Conservation (phyloP, 2,329 filamentous ascomycete genomes). For the Penicillium psychrosexuale region DNA sequence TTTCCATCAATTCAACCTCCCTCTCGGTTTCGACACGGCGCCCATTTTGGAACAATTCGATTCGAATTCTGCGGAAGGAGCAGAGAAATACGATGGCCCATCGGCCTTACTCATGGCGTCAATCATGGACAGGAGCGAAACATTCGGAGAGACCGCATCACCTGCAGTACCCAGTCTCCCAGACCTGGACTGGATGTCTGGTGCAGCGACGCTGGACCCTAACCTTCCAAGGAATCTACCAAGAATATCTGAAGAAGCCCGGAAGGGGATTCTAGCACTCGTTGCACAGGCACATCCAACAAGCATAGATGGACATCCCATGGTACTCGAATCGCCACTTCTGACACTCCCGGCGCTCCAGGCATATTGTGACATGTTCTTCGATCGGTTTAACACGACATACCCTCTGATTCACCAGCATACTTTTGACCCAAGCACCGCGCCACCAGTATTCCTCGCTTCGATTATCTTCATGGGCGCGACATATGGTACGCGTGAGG, state of each 20-base stretch:
- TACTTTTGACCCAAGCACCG: constrained; percentile 53
- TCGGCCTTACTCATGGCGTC: constrained; percentile 25
- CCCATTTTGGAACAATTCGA: constrained; percentile 21
- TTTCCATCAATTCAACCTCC: constrained; percentile 27
- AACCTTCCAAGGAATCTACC: constrained; percentile 18
- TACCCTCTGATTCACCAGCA: constrained; percentile 60
- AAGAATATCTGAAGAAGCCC: constrained; percentile 32
- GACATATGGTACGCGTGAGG: constrained; percentile 58
- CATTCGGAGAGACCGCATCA: neutral
- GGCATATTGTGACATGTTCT: constrained; percentile 58
- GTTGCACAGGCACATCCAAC: constrained; percentile 51
- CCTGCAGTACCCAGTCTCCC: constrained; percentile 9
- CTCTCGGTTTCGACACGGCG: constrained; percentile 24
- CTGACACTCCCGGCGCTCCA: constrained; percentile 53
- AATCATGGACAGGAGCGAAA: constrained; percentile 18
- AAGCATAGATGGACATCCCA: constrained; percentile 47
- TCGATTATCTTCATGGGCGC: constrained; percentile 60
- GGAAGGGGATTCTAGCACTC: constrained; percentile 47
- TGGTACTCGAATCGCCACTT: constrained; percentile 51
- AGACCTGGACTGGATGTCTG: constrained; percentile 31
- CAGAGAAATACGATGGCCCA: constrained; percentile 20
- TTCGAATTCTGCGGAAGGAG: neutral
- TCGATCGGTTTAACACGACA: constrained; percentile 58
- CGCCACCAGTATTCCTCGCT: constrained; percentile 53
- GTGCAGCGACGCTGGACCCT: constrained; percentile 10